Conservation (phyloP, 768 basidiomycete species). For the Steccherinum ochraceum region DNA sequence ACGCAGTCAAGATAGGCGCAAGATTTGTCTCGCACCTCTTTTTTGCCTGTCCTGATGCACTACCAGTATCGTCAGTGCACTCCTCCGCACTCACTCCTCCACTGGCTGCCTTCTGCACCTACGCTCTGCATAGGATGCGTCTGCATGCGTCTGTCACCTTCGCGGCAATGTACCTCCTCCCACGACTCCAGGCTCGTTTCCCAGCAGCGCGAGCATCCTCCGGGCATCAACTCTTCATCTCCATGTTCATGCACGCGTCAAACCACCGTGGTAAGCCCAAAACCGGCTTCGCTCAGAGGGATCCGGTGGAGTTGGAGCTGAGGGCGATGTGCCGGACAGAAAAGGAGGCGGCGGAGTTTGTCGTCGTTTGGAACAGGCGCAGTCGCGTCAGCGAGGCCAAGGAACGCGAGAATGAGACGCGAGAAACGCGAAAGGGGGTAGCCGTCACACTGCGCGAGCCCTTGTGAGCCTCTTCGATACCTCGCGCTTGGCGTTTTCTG, state of each 20-base stretch:
- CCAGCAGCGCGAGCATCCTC: slow-evolving; percentile 87
- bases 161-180: slow-evolving; percentile 63
- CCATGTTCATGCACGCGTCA: slow-evolving; percentile 87
- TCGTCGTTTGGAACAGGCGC: too few relatives aligned
- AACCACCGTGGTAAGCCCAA: too few relatives aligned
- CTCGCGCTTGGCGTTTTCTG: too few relatives aligned
- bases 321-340: too few relatives aligned
- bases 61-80: slow-evolving; percentile 34
- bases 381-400: too few relatives aligned
- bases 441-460: too few relatives aligned
- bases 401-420: too few relatives aligned
- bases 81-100: slow-evolving; percentile 50
- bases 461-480: too few relatives aligned
- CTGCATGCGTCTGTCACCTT: slow-evolving; percentile 54
- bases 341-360: too few relatives aligned
- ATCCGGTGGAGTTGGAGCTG: too few relatives aligned
- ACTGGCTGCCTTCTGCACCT: slow-evolving; percentile 78
- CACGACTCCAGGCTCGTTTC: slow-evolving; percentile 85
- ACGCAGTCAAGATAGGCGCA: slow-evolving; percentile 58
- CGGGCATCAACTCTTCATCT: slow-evolving; percentile 88
- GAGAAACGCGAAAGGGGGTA: too few relatives aligned
- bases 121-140: slow-evolving; percentile 76
- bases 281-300: too few relatives aligned
- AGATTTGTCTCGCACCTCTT: slow-evolving; percentile 82
- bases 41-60: slow-evolving; percentile 86